Evolutionary conservation across 441 rosid species (phyloP).

Genomic region (Daphne laureola): DNA sequence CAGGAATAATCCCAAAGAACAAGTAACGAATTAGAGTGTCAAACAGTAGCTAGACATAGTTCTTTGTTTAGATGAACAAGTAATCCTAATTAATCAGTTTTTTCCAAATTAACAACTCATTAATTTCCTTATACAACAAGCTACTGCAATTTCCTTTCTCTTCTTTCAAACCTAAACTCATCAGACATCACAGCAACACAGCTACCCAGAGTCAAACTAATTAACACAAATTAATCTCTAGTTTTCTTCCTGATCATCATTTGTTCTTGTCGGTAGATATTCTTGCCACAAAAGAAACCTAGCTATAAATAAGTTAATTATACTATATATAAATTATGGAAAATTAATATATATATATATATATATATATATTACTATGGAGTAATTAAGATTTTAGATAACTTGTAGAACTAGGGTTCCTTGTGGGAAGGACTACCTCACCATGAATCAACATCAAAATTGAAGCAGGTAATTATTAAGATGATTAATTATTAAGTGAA

Average conservation of each 20-base stretch:
- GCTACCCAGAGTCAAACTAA: constrained; percentile 22
- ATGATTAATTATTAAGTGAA: constrained; percentile 14
- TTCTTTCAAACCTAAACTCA: constrained; percentile 37
- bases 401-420: constrained; percentile 49
- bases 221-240: background rate
- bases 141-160: background rate
- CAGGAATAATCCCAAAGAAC: too few relatives aligned
- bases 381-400: constrained; percentile 16
- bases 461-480: constrained; percentile 22
- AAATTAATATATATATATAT: too few relatives aligned
- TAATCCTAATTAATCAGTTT: background rate
- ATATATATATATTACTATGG: background rate
- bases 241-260: constrained; percentile 5
- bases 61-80: background rate
- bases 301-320: too few relatives aligned
- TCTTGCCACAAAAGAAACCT: constrained; percentile 17
- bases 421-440: constrained; percentile 37
- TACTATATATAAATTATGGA: too few relatives aligned
- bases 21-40: background rate
- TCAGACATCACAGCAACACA: constrained; percentile 24
- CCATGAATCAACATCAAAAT: constrained; percentile 9
- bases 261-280: constrained; percentile 28
- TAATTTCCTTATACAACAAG: constrained; percentile 12
- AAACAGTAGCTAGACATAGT: background rate
- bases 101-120: constrained; percentile 8